Conservation (phyloP, 441 rosid species). For the Bocquillonia castaneifolia region DNA sequence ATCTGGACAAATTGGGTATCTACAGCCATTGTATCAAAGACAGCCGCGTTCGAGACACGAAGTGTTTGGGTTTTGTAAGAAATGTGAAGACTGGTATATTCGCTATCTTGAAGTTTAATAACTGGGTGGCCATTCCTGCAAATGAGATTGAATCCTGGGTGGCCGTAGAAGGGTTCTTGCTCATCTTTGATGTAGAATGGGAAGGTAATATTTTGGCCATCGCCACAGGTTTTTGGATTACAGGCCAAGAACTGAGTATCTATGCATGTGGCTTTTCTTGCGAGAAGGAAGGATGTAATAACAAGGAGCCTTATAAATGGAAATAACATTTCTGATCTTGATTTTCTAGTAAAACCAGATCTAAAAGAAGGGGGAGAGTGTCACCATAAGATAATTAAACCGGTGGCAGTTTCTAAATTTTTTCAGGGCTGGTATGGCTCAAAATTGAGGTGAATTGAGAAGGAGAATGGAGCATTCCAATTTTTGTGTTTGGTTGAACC, state of each 20-base stretch:
- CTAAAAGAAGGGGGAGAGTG: no score
- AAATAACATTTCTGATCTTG: background rate
- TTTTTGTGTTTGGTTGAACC: no score
- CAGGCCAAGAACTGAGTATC: slow-evolving; percentile 29
- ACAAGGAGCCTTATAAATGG: slow-evolving; percentile 8
- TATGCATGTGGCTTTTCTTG: slow-evolving; percentile 16
- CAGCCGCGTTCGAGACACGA: slow-evolving; percentile 30
- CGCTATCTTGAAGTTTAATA: slow-evolving; percentile 19
- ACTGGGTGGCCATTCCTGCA: slow-evolving; percentile 30
- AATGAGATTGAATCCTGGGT: slow-evolving; percentile 43
- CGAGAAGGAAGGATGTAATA: slow-evolving; percentile 15
- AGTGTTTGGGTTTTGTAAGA: slow-evolving; percentile 33
- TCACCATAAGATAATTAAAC: no score
- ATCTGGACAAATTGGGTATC: no score
- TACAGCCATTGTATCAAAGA: slow-evolving; percentile 2
- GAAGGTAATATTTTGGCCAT: slow-evolving; percentile 30
- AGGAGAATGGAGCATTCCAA: no score
- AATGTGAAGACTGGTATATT: slow-evolving; percentile 27
- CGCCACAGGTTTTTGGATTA: slow-evolving; percentile 34
- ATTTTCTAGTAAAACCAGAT: no score
- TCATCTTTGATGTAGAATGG: slow-evolving; percentile 36
- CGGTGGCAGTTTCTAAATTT: no score
- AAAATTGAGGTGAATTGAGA: no score
- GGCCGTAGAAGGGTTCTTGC: slow-evolving; percentile 36
- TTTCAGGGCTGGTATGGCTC: no score